phyloP scores from a whole-genome alignment of 352 stramenopile species.

The Phytopythium helicoides region DNA sequence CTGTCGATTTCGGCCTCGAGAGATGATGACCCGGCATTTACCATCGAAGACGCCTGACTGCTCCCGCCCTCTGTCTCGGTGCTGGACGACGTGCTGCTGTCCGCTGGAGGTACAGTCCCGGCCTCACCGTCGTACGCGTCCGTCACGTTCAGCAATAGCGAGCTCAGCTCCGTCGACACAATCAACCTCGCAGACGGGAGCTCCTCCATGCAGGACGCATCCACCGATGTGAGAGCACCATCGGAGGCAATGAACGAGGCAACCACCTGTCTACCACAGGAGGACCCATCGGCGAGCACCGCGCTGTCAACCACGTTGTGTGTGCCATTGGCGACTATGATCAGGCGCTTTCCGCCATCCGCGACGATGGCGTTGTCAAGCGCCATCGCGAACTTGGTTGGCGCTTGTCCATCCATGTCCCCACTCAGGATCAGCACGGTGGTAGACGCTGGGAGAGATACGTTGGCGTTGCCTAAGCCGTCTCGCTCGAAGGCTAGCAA shows the following conservation, averaged over 20 bases:
- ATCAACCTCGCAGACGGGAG: conserved; percentile 31
- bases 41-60: too few species aligned
- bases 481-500: conserved; percentile 37
- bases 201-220: conserved; percentile 49
- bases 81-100: background rate
- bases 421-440: conserved; percentile 60
- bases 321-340: conserved; percentile 31
- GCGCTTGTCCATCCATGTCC: conserved; percentile 39
- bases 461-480: conserved; percentile 22
- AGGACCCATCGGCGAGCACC: conserved; percentile 27
- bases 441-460: conserved; percentile 25
- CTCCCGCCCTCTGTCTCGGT: too few species aligned
- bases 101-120: too few species aligned
- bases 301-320: conserved; percentile 44
- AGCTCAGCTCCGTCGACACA: conserved; percentile 27
- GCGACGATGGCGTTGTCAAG: conserved; percentile 36
- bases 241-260: conserved; percentile 50
- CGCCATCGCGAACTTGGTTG: conserved; percentile 36
- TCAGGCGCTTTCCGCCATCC: conserved; percentile 35
- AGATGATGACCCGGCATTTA: too few species aligned
- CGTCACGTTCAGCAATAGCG: conserved; percentile 38
- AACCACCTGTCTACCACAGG: conserved; percentile 48
- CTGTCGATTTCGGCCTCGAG: too few species aligned
- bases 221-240: conserved; percentile 42
- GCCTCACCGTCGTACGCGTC: conserved; percentile 46